Base-by-base conservation (phyloP, 2,329 filamentous ascomycete genomes). In the Sarocladium strictum region DNA sequence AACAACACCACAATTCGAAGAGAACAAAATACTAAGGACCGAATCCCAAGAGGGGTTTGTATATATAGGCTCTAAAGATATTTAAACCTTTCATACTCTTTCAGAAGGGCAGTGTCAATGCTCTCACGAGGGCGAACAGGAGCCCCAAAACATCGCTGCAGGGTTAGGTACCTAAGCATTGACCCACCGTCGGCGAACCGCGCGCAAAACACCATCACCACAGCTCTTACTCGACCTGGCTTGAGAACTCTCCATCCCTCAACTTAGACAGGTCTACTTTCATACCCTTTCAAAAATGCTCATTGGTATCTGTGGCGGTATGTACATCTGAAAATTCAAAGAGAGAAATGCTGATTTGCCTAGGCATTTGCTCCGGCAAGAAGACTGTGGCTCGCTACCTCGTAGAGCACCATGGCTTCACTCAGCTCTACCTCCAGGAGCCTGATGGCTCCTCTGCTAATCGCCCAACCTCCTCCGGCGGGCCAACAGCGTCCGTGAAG, bases 351-450 rank as follows among this genome's bases (percentile, higher is more conserved):
- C 52, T 35, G 26, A 55, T 53, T 21, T 17, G 19, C 40, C 23
- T 65, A 94, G 92, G 89, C 65, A 93, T 97, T 64, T 97, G 92
- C 74, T 86, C 93, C 50, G 94, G 94, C 64, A 97, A 97, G 75
- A 86, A 85, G 67, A 90, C 90, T 10, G 89, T 97, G 60, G 91
- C 91, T 56, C 83, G 89, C 54, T 97, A 96, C 68, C 82, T 99
- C 9, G 83, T 92, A 59, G 81, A 91, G 59, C 83, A 92, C 60
- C 88, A 97, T 70, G 84, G 83, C 58, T 99, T 97, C 72, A 84
- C 81, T 57, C 82, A 83, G 47, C 79, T 97, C 55, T 78, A 82
- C 62, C 77, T 96, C 27, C 57, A 63, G 55, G 54, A 56, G 47
- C 54, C 57, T 43, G 53, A 57, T 49, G 58, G 53, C 38, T 41